Conservation (phyloP, 192 early-diverging fungal genomes). For the Entomortierella parvispora region DNA sequence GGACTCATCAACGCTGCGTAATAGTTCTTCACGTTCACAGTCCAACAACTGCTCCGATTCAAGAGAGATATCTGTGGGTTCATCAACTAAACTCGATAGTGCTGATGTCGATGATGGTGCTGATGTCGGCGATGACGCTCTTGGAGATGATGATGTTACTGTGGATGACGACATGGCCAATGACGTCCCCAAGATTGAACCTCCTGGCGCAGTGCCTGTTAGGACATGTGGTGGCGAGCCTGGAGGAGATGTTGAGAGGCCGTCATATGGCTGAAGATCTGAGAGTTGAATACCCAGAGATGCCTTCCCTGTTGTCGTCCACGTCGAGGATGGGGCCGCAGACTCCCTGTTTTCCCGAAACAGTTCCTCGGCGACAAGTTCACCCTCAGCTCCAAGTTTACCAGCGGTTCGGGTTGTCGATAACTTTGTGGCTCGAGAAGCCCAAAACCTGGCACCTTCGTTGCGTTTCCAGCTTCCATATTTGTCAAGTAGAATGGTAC, state of each 20-base stretch:
- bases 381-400: constrained; percentile 13
- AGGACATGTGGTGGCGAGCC: too few relatives aligned
- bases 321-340: background rate
- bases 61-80: constrained; percentile 12
- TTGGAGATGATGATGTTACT: constrained; percentile 13
- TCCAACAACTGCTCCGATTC: constrained; percentile 30
- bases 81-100: constrained; percentile 5
- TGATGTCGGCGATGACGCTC: constrained; percentile 4
- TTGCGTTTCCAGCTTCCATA: constrained; percentile 28
- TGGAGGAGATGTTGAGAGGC: too few relatives aligned
- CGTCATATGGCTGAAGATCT: too few relatives aligned
- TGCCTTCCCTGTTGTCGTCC: background rate
- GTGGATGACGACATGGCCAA: constrained; percentile 1
- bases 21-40: constrained; percentile 15
- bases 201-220: too few relatives aligned
- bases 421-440: constrained; percentile 8
- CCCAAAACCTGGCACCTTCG: constrained; percentile 16
- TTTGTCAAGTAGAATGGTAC: background rate
- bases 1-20: constrained; percentile 31
- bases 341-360: constrained; percentile 4
- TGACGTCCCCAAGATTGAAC: background rate
- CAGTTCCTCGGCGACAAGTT: constrained; percentile 12
- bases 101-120: constrained; percentile 12
- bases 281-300: constrained; percentile 6
- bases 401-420: constrained; percentile 15